Evolutionary conservation across 495 filamentous ascomycete genomes (phyloP), one percentile per base, ranked within the genome.

Genomic region (Talaromyces proteolyticus): DNA sequence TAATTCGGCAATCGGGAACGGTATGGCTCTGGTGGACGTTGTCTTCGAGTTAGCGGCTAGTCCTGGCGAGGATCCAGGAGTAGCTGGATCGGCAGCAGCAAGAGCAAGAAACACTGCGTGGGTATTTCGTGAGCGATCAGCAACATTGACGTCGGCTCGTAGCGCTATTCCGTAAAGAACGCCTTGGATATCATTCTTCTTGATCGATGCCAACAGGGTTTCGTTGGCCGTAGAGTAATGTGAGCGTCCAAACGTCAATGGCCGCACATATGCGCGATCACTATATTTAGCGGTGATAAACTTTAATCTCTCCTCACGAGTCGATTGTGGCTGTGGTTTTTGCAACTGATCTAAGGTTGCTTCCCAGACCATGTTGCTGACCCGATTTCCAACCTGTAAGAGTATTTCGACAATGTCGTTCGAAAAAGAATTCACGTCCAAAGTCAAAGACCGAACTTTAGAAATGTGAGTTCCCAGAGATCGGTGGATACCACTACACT

Each of bases 351-450:
- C 88, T 19, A 96, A 73, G 44, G 68, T 91, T 20, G 90, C 87
- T 69, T 99, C 93, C 86, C 89, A 99, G 14, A 99, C 76, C 84
- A 93, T 91, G 61, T 99, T 99, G 53, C 90, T 93, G 20, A 96
- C 81, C 21, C 89, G 80, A 62, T 99, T 99, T 45, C 94, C 94
- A 51, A 97, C 80, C 34, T 90, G 85, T 48, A 96, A 75, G 11
- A 99, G 79, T n/a, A 97, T 80, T 57, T 97, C 94, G 50, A 97
- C 83, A 49, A 95, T 90, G 66, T 99, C 93, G 39, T 88, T 88
- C 1, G 92, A 96, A 65, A 97, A 99, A 1, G 90, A 95, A 16
- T 84, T 88, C 39, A 90, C 93, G 67, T 99, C 93, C 18, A 99
- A 78, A 0, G 93, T 97, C 22, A 99, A 81, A 3, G 93, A 97